Percentiles rank a stretch among this genome's conserved stretches.
Conservation (phyloP, 164 flowering plant species). For the Vitis labrusca region DNA sequence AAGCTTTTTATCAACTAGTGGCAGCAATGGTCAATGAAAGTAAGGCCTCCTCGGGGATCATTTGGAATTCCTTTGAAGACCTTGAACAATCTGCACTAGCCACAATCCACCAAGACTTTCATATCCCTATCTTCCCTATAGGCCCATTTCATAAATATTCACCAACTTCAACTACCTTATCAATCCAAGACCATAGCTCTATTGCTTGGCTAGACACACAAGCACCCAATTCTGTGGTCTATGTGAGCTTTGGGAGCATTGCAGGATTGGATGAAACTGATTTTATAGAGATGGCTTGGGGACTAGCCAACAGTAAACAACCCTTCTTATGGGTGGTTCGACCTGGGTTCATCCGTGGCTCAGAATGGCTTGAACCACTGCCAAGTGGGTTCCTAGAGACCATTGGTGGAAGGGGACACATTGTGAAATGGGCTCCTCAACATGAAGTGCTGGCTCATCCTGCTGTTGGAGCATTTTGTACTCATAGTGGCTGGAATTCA, state of each 20-base stretch:
- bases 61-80: slow-evolving; percentile 41
- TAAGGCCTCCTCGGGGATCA: slow-evolving; percentile 10
- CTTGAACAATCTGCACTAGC: slow-evolving; percentile 33
- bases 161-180: slow-evolving; percentile 20
- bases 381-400: slow-evolving; percentile 17
- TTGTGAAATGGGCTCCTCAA: slow-evolving; percentile 27
- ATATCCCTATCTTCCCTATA: slow-evolving; percentile 22
- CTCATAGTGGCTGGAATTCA: slow-evolving; percentile 48
- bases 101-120: slow-evolving; percentile 3
- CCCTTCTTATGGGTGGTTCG: slow-evolving; percentile 33
- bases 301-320: slow-evolving; percentile 26
- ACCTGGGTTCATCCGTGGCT: slow-evolving; percentile 21
- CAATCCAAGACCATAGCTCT: slow-evolving; percentile 14
- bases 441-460: slow-evolving; percentile 29
- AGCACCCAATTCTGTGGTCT: slow-evolving; percentile 24
- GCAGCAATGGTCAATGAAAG: not conserved
- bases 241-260: slow-evolving; percentile 33
- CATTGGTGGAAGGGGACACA: slow-evolving; percentile 13
- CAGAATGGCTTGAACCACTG: slow-evolving; percentile 22
- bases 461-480: slow-evolving; percentile 26
- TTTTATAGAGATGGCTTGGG: slow-evolving; percentile 30
- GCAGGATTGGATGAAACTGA: slow-evolving; percentile 12
- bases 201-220: slow-evolving; percentile 31
- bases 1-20: not conserved
- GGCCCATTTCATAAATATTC: slow-evolving; percentile 38